Conservation (phyloP, 139 green algal species). For the Coccomyxa sp. region DNA sequence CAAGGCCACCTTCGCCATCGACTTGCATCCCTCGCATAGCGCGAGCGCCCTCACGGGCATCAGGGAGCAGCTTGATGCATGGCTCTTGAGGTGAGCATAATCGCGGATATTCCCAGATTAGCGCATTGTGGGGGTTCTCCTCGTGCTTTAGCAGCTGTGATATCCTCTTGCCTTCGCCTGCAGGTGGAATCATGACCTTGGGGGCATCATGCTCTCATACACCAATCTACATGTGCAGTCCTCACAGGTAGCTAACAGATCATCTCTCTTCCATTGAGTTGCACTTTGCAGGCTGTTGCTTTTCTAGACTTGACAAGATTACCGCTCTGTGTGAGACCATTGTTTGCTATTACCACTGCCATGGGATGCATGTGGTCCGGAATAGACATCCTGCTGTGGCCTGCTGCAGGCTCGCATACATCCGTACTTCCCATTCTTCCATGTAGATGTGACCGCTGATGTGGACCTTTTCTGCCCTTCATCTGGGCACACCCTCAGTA, state of each 20-base stretch:
- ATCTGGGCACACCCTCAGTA: constrained; percentile 32
- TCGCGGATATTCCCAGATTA: neutral
- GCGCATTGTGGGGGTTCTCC: neutral
- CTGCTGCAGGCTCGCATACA: constrained; percentile 33
- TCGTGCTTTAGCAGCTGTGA: neutral
- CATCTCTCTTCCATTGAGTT: too few relatives aligned
- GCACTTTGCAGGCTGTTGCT: neutral
- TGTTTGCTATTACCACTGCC: too few relatives aligned
- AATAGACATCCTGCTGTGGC: neutral
- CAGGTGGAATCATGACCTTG: constrained; percentile 52
- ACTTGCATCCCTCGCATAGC: constrained; percentile 47
- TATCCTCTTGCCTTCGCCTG: neutral
- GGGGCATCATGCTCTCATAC: constrained; percentile 45
- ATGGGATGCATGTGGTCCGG: neutral
- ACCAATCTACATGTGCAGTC: constrained; percentile 23
- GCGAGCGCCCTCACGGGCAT: constrained; percentile 25
- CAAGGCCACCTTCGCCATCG: constrained; percentile 19
- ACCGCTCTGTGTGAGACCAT: neutral
- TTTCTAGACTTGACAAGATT: constrained; percentile 3
- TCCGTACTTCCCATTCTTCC: constrained; percentile 53
- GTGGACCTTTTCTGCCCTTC: constrained; percentile 43
- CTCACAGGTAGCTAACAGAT: constrained; percentile 23
- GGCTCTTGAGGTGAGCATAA: constrained; percentile 34
- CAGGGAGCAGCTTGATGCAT: constrained; percentile 31
- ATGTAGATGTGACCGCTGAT: constrained; percentile 35